A percentile compares a stretch with the other conserved stretches of the same genome.
phyloP scores from a whole-genome alignment of 2,329 filamentous ascomycete genomes.

The Monosporascus sp. region DNA sequence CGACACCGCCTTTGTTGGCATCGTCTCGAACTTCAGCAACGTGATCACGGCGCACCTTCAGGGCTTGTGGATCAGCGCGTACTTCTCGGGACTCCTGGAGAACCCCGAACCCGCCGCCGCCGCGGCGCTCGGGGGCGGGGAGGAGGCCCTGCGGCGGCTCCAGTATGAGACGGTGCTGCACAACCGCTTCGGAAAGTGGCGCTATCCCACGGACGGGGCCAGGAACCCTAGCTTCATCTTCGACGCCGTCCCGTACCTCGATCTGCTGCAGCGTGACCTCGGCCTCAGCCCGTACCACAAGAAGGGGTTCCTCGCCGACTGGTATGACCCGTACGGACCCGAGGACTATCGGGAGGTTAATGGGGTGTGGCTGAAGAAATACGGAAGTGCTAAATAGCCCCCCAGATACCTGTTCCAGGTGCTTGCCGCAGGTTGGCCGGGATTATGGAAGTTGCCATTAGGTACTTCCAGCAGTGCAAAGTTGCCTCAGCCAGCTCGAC shows the following conservation, averaged over 20 bases:
- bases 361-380: conserved; percentile 40
- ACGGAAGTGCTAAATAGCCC: not conserved
- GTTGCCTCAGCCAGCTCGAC: too few relatives aligned
- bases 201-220: conserved; percentile 63
- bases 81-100: conserved; percentile 43
- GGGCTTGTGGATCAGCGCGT: conserved; percentile 53
- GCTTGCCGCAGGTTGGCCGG: too few relatives aligned
- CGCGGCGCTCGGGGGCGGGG: conserved; percentile 18
- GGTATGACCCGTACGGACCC: conserved; percentile 52
- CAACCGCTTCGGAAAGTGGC: conserved; percentile 63
- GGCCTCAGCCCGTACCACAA: conserved; percentile 55
- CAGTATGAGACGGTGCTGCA: conserved; percentile 56
- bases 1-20: conserved; percentile 43
- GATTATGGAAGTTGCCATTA: too few relatives aligned
- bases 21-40: conserved; percentile 40
- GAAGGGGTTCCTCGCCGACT: conserved; percentile 44
- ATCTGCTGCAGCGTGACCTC: conserved; percentile 61
- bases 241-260: conserved; percentile 68
- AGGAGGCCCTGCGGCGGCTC: conserved; percentile 36
- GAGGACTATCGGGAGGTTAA: conserved; percentile 52
- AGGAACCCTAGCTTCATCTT: conserved; percentile 68
- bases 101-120: conserved; percentile 4
- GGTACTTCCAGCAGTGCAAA: too few relatives aligned
- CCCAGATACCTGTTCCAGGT: too few relatives aligned
- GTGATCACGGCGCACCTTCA: conserved; percentile 39